A percentile compares a stretch with the other conserved stretches of the same genome.
Conservation (phyloP, 1,139 yeast genomes). For the Diutina neorugosa region DNA sequence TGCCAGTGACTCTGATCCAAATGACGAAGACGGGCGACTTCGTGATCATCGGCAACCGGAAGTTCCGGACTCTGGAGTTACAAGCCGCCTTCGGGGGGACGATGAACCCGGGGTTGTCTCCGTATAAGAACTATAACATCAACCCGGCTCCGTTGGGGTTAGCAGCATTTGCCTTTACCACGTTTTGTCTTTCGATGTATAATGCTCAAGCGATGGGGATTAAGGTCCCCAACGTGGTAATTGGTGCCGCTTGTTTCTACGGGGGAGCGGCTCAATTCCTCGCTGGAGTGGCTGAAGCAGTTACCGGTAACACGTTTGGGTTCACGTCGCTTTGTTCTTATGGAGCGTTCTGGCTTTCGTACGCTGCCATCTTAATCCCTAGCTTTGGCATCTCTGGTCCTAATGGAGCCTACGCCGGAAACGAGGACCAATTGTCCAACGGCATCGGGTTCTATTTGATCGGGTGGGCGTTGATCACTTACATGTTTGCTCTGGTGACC, state of each 20-base stretch:
- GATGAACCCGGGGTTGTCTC: conserved; percentile 26
- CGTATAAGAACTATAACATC: conserved; percentile 26
- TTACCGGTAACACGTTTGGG: conserved; percentile 55
- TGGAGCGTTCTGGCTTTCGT: conserved; percentile 69
- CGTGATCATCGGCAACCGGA: conserved; percentile 20
- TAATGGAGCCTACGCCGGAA: conserved; percentile 31
- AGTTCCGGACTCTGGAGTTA: conserved; percentile 24
- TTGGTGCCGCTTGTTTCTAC: conserved; percentile 36
- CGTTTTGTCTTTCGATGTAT: conserved; percentile 36
- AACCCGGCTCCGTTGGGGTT: conserved; percentile 57
- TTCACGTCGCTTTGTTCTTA: conserved; percentile 55
- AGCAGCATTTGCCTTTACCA: conserved; percentile 38
- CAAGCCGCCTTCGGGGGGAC: conserved; percentile 31
- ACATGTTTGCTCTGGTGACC: conserved; percentile 43
- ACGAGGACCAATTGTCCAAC: conserved; percentile 29
- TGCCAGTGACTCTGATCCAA: conserved; percentile 2
- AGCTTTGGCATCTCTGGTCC: conserved; percentile 35
- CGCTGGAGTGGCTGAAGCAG: conserved; percentile 57
- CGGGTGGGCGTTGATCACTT: conserved; percentile 61
- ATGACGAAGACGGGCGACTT: conserved; percentile 9
- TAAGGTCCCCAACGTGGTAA: conserved; percentile 31
- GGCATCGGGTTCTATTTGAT: conserved; percentile 49
- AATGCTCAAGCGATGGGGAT: conserved; percentile 44
- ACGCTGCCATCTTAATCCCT: conserved; percentile 44
- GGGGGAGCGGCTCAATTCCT: conserved; percentile 57